These are phyloP conservation scores for Yamadazyma sp. DNA, from an alignment of 805 yeast genomes.

Conservation along the genomic window DNA sequence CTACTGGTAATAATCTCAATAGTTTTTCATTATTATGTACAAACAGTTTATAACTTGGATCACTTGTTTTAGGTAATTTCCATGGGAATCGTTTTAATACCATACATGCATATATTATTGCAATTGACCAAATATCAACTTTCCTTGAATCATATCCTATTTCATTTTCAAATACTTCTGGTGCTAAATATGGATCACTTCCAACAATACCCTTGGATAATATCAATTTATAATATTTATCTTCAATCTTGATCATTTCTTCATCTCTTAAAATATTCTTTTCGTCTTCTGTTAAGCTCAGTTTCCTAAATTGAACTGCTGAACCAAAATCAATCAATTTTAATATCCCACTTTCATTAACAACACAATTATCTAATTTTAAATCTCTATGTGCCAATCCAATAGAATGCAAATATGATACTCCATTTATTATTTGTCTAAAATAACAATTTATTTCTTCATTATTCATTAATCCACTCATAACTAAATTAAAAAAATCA, in stretches of 20 bases:
- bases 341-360: slow-evolving; percentile 66
- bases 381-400: slow-evolving; percentile 93
- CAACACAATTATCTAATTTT: slow-evolving; percentile 91
- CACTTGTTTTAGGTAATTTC: slow-evolving; percentile 83
- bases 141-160: slow-evolving; percentile 77
- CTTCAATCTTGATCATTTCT: slow-evolving; percentile 18
- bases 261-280: neutral
- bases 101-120: slow-evolving; percentile 91
- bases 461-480: slow-evolving; percentile 76
- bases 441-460: slow-evolving; percentile 78
- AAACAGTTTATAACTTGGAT: slow-evolving; percentile 72
- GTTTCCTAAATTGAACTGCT: slow-evolving; percentile 76
- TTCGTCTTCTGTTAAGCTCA: slow-evolving; percentile 16
- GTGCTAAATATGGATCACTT: slow-evolving; percentile 93
- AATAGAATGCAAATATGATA: slow-evolving; percentile 67
- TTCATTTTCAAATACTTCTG: slow-evolving; percentile 63
- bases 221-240: slow-evolving; percentile 48
- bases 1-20: slow-evolving; percentile 66
- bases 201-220: slow-evolving; percentile 87
- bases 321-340: slow-evolving; percentile 94
- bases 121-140: slow-evolving; percentile 91
- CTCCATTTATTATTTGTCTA: slow-evolving; percentile 76
- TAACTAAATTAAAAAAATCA: slow-evolving; percentile 90
- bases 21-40: slow-evolving; percentile 46
- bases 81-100: slow-evolving; percentile 86